A percentile compares a stretch with the other conserved stretches of the same genome.
phyloP scores from a whole-genome alignment of 2,329 filamentous ascomycete species.

The Penicillium sp. region DNA sequence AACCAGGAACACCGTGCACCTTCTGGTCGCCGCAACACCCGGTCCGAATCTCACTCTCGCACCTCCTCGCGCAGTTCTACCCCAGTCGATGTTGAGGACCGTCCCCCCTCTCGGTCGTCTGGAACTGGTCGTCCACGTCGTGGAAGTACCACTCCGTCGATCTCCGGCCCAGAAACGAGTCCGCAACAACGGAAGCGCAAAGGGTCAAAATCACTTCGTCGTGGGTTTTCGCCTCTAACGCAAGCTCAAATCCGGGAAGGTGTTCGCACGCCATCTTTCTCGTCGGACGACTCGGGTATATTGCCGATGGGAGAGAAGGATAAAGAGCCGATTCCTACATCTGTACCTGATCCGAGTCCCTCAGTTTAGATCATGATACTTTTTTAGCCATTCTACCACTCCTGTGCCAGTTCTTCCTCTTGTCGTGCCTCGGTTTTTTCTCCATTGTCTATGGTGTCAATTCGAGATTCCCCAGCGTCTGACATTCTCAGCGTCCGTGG shows the following conservation, averaged over 20 bases:
- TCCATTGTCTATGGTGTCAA: not conserved
- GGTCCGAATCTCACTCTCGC: slow-evolving; percentile 47
- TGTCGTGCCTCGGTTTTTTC: not conserved
- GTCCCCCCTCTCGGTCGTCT: slow-evolving; percentile 40
- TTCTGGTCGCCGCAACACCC: slow-evolving; percentile 36
- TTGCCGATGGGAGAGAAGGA: slow-evolving; percentile 30
- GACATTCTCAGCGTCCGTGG: not conserved
- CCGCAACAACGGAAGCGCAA: slow-evolving; percentile 40
- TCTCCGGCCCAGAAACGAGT: slow-evolving; percentile 33
- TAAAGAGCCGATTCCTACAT: slow-evolving; percentile 29
- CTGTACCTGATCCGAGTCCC: slow-evolving; percentile 21
- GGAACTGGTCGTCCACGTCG: slow-evolving; percentile 39
- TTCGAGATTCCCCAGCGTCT: not conserved
- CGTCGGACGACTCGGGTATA: slow-evolving; percentile 41
- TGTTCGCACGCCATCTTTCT: slow-evolving; percentile 37
- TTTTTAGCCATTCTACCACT: not conserved
- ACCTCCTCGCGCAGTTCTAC: slow-evolving; percentile 50
- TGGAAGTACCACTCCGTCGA: slow-evolving; percentile 39
- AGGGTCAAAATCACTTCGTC: slow-evolving; percentile 34
- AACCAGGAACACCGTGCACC: slow-evolving; percentile 35
- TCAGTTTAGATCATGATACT: slow-evolving; percentile 16
- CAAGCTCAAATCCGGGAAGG: slow-evolving; percentile 45
- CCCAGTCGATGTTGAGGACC: slow-evolving; percentile 43
- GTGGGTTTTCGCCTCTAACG: slow-evolving; percentile 42
- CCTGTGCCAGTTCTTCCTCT: not conserved